These are phyloP conservation scores for Aegilops speltoides DNA, from an alignment of 176 grass and related monocot genomes.

Conservation along the genomic window DNA sequence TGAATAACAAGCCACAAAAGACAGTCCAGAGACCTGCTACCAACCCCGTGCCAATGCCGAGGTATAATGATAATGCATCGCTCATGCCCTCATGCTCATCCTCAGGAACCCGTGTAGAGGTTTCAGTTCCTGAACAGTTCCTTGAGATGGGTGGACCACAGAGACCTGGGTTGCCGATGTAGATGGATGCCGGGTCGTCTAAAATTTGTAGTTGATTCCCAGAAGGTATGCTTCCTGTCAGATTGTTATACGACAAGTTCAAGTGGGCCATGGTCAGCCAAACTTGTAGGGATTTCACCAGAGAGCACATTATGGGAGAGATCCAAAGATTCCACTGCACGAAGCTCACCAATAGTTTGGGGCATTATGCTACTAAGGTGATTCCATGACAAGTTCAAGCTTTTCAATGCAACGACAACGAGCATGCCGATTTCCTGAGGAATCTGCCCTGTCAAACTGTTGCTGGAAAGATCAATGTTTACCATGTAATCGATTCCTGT, in stretches of 20 bases:
- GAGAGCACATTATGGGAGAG: neutral
- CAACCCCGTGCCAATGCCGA: neutral
- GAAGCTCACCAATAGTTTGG: neutral
- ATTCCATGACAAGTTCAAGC: conserved; percentile 34
- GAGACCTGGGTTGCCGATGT: conserved; percentile 18
- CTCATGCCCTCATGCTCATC: neutral
- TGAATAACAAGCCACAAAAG: neutral
- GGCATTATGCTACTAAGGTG: conserved; percentile 24
- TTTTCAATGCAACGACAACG: neutral
- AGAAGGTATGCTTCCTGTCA: neutral
- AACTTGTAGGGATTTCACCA: neutral
- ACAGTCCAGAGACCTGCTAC: conserved; percentile 10
- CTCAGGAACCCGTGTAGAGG: neutral
- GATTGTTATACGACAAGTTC: neutral
- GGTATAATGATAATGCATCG: neutral
- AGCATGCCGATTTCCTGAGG: neutral
- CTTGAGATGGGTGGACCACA: conserved; percentile 23
- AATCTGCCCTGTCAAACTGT: conserved; percentile 6
- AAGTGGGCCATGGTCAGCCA: neutral
- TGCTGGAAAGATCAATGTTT: conserved; percentile 24
- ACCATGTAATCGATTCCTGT: neutral
- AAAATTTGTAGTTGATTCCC: neutral
- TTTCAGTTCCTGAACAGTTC: neutral
- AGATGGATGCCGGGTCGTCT: neutral
- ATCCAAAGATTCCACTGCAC: neutral